Conservation (phyloP, 176 grass and related monocot species). For the Avena atlantica region DNA sequence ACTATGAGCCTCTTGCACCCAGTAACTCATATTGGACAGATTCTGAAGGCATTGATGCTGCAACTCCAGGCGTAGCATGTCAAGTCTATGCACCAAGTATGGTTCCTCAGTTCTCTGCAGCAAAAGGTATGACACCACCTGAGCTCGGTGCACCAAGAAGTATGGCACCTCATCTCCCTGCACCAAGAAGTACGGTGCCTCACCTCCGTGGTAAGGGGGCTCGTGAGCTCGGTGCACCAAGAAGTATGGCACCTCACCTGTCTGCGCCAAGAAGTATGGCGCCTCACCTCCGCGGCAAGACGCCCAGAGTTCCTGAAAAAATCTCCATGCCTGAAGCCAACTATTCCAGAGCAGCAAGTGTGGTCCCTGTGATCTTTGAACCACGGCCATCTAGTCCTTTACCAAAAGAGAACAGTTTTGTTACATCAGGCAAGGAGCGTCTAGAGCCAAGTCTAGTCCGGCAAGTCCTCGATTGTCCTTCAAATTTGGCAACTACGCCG, state of each 20-base stretch:
- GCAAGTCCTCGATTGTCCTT: background rate
- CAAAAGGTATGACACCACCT: background rate
- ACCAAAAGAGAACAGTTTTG: background rate
- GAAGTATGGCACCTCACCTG: background rate
- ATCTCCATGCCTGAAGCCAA: slow-evolving; percentile 18
- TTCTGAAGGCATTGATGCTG: background rate
- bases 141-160: background rate
- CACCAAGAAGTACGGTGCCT: background rate
- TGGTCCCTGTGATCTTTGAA: slow-evolving; percentile 16
- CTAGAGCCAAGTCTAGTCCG: background rate
- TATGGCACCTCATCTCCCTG: background rate
- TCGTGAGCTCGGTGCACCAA: background rate
- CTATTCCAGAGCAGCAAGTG: background rate
- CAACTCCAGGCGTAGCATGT: background rate
- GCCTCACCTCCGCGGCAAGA: slow-evolving; percentile 17
- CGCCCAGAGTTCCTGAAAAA: background rate
- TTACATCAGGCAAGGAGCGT: background rate
- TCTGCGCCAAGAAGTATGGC: background rate
- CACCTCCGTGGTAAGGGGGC: slow-evolving; percentile 5
- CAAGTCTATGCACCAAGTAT: slow-evolving; percentile 4
- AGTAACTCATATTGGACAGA: background rate
- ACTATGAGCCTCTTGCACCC: background rate
- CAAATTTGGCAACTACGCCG: background rate
- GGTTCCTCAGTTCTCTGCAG: background rate
- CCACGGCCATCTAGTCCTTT: background rate